Evolutionary conservation across 192 early-diverging fungal genomes (phyloP).

Genomic region (Dissophora globulifera): DNA sequence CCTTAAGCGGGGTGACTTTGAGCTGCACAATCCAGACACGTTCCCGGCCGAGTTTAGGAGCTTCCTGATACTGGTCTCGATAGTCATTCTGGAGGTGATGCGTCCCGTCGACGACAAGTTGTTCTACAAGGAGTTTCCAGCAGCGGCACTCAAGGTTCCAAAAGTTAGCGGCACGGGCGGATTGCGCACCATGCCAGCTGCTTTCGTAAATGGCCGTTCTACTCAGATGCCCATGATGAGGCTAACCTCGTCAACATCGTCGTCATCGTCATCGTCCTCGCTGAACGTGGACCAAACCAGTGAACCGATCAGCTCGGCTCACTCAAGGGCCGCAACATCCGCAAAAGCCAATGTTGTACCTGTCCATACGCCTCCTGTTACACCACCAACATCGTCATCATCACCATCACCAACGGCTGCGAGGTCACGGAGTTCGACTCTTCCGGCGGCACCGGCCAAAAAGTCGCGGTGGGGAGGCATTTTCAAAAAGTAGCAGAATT

Average conservation of each 20-base stretch:
- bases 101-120: constrained; percentile 35
- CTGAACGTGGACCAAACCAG: not conserved
- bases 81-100: constrained; percentile 31
- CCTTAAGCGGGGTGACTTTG: constrained; percentile 35
- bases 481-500: constrained; percentile 29
- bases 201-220: not conserved
- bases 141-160: not conserved
- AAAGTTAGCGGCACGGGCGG: constrained; percentile 7
- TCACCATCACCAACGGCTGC: not conserved
- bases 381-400: not conserved
- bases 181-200: not conserved
- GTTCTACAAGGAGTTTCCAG: constrained; percentile 29
- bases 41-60: constrained; percentile 39
- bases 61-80: constrained; percentile 22
- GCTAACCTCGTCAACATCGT: not conserved
- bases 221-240: not conserved
- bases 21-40: constrained; percentile 44
- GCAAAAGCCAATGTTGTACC: not conserved
- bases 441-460: not conserved
- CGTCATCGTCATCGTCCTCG: not conserved
- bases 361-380: not conserved
- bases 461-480: constrained; percentile 39
- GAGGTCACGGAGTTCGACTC: not conserved
- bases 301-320: not conserved
- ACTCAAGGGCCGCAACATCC: not conserved